phyloP scores from a whole-genome alignment of 78 protist genomes.

The slime mould (Dictyostelium discoideum) region DNA sequence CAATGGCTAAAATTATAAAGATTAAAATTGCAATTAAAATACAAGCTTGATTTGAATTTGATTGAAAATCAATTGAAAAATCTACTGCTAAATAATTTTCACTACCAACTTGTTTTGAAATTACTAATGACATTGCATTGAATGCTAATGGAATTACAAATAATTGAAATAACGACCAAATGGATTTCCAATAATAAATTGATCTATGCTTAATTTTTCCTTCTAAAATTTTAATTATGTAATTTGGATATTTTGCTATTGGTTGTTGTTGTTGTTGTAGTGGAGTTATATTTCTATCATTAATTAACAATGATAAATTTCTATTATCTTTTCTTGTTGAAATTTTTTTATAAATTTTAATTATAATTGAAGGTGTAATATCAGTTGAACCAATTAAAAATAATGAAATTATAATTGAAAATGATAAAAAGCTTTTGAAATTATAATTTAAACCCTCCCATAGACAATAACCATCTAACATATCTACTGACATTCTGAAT shows the following conservation, averaged over 20 bases:
- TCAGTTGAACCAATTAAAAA: not conserved
- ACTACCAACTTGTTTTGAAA: not conserved
- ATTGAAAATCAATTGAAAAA: not conserved
- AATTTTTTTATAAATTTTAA: not conserved
- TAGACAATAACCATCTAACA: not conserved
- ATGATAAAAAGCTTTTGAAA: not conserved
- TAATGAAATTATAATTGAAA: not conserved
- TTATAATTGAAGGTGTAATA: not conserved
- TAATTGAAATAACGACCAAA: not conserved
- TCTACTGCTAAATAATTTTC: not conserved
- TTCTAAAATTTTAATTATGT: not conserved
- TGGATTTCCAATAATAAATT: not conserved
- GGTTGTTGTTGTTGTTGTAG: not conserved
- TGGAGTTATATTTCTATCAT: too few relatives aligned
- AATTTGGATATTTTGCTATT: not conserved
- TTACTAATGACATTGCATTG: not conserved
- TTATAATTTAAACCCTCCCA: not conserved
- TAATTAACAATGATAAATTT: not conserved
- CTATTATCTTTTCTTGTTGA: not conserved
- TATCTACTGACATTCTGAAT: not conserved
- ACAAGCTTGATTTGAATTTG: not conserved
- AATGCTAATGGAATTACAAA: not conserved
- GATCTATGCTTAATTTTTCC: not conserved
- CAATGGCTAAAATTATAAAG: not conserved
- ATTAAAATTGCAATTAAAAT: not conserved